Base-by-base conservation (phyloP, 805 yeast species). In the Komagataella phaffii region DNA sequence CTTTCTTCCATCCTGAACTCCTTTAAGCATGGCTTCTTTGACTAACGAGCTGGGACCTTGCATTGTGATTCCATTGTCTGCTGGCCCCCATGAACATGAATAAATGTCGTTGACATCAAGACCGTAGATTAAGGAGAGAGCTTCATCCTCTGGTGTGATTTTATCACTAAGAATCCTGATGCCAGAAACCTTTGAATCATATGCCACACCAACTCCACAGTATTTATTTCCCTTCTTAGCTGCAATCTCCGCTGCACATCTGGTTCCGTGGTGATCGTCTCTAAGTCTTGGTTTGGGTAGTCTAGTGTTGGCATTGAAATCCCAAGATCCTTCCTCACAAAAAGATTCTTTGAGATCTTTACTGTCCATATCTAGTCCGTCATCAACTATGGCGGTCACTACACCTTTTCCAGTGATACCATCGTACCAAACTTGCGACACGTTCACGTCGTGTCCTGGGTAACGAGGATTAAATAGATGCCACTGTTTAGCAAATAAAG, bases 181-280 rank as follows among this genome's bases (percentile, higher is more conserved):
- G 0, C 99, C 99, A 1, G 96, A 76, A 2, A 93, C 95, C 59
- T 83, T 79, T 3, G 96, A 80, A 53, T 80, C 79, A 59, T 79
- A 89, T 0, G 97, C 98, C n/a, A 90, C 95, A 48, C 99, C 99
- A 6, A 93, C 75, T n/a, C 99, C 99, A 68, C 99, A 93, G 18
- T 74, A 83, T 30, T 80, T 85, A 64, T 93, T 91, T 51, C 72
- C 71, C 50, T 80, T 89, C 2, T 83, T 93, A 3, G 87, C 88
- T 0, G 96, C 97, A 53, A 93, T 85, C 66, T 93, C 99, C 44
- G 96, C 98, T 2, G 99, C 98, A 70, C 99, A 93, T 57, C 99
- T 72, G 0, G 99, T 93, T 6, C 99, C 99, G 64, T 93, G 99
- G 58, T 82, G 81, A 64, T 93, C 99, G 64, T 86, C 95, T 7